Base-by-base conservation (phyloP, 192 early-diverging fungal species). In the Coemansia sp. region DNA sequence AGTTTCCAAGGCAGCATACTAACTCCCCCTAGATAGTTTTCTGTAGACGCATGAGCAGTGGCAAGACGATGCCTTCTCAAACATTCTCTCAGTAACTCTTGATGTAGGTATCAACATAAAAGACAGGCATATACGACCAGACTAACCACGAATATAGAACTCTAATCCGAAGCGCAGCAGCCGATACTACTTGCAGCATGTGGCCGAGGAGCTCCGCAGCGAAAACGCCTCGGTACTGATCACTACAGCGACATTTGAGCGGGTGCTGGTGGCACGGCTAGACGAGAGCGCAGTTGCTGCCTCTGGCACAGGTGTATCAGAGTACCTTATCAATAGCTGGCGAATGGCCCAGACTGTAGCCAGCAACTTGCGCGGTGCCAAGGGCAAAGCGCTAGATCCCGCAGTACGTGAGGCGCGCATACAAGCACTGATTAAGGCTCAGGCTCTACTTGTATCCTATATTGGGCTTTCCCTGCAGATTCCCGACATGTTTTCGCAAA, bases 401-500 rank as follows among this genome's bases (percentile, higher is more conserved):
- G 49, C 65, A 3, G 80, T 83, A 18, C 69, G 87, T 0, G 65
- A 81, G 26, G 59, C 79, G n/a, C 84, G 95, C 5, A 40, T 88
- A 5, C 52, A 49, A 9, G 79, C 80, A 6, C 46, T 98, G 54
- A 73, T 84, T 35, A 59, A 70, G 13, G 70, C 83, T 9, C 80
- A 83, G 41, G 70, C 36, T 0, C 50, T 97, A 45, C 56, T 96
- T 15, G 78, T 96, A 2, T 93, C 87, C 46, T 98, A 97, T 64
- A 81, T 83, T 46, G 90, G 90, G 5, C 75, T 95, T 26, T 78
- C 90, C 38, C 57, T 97, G 31, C 92, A 89, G 45, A 82, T 92
- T 55, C 88, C 89, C n/a, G 93, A 91, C 19, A 91, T 90, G 85
- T 96, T 94, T 57, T 84, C 94, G 19, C 92, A 91, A 57, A 46